phyloP scores from a whole-genome alignment of 2,329 filamentous ascomycete species.

The Sordariomycetes sp. region DNA sequence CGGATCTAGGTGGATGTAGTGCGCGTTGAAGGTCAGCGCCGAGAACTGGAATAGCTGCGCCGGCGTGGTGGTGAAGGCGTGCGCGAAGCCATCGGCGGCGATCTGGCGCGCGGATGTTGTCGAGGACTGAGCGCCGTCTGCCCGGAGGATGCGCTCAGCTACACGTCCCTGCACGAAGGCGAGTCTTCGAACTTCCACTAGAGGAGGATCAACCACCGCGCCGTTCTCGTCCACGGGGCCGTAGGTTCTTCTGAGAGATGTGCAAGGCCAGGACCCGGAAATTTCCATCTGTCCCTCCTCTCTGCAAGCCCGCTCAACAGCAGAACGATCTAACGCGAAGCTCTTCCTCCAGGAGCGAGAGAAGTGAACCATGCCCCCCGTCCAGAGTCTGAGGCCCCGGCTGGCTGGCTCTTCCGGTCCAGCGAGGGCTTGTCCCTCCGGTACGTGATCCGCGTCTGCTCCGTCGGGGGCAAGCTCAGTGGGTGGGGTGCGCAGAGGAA shows the following conservation, averaged over 20 bases:
- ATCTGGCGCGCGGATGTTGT: no score
- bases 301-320: no score
- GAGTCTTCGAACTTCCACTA: no score
- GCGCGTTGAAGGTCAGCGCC: slow-evolving; percentile 85
- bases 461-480: slow-evolving; percentile 67
- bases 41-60: slow-evolving; percentile 82
- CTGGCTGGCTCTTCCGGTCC: background rate
- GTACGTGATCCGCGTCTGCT: slow-evolving; percentile 71
- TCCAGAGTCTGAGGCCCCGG: slow-evolving; percentile 62
- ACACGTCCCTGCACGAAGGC: no score
- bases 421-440: slow-evolving; percentile 45
- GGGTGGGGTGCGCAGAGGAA: slow-evolving; percentile 59
- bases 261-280: no score
- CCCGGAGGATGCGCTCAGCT: no score
- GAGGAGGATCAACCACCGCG: no score
- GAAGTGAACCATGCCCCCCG: slow-evolving; percentile 64
- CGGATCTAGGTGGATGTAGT: slow-evolving; percentile 84
- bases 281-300: no score
- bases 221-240: no score
- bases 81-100: slow-evolving; percentile 4
- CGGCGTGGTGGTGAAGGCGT: slow-evolving; percentile 56
- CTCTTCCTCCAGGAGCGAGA: no score
- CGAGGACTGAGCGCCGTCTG: background rate
- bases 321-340: no score
- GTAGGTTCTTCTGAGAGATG: no score